Percentiles rank a stretch among this genome's conserved stretches.
Evolutionary conservation across 495 filamentous ascomycete genomes (phyloP).

Genomic region (Antarctomyces pellizariae): DNA sequence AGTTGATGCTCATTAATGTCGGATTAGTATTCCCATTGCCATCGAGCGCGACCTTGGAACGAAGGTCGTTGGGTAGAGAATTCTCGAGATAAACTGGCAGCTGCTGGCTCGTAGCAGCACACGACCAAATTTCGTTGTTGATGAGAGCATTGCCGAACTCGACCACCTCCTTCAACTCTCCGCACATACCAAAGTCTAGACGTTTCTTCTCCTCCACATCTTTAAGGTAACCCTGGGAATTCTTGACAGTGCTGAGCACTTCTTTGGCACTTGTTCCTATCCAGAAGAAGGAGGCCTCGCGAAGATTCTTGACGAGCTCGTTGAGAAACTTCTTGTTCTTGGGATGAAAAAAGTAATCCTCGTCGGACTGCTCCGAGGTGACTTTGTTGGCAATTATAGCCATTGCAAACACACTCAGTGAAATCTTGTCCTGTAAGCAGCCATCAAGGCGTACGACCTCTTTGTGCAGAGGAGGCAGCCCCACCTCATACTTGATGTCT

Average conservation of each 20-base stretch:
- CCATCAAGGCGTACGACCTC: constrained; percentile 52
- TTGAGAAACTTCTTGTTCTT: constrained; percentile 39
- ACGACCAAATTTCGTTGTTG: constrained; percentile 33
- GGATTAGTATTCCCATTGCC: constrained; percentile 10
- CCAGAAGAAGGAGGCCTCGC: constrained; percentile 81
- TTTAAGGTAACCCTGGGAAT: constrained; percentile 37
- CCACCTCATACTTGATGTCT: constrained; percentile 38
- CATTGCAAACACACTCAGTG: constrained; percentile 64
- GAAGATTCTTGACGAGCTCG: constrained; percentile 49
- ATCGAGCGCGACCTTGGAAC: constrained; percentile 40
- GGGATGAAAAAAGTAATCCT: constrained; percentile 74
- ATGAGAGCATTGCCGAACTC: constrained; percentile 33
- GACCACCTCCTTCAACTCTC: constrained; percentile 40
- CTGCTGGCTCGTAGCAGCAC: constrained; percentile 46
- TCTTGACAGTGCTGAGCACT: constrained; percentile 34
- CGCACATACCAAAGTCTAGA: constrained; percentile 28
- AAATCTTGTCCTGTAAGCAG: constrained; percentile 61
- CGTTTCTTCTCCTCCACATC: constrained; percentile 27
- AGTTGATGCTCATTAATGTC: constrained; percentile 11
- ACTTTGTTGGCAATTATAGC: constrained; percentile 67
- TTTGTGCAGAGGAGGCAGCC: constrained; percentile 43
- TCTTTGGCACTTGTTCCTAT: constrained; percentile 44
- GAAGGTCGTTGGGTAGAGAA: constrained; percentile 28
- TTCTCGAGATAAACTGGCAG: constrained; percentile 48
- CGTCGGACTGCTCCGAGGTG: constrained; percentile 62